Base-by-base conservation (phyloP, 1,139 yeast species). In the Pichia kudriavzevii region DNA sequence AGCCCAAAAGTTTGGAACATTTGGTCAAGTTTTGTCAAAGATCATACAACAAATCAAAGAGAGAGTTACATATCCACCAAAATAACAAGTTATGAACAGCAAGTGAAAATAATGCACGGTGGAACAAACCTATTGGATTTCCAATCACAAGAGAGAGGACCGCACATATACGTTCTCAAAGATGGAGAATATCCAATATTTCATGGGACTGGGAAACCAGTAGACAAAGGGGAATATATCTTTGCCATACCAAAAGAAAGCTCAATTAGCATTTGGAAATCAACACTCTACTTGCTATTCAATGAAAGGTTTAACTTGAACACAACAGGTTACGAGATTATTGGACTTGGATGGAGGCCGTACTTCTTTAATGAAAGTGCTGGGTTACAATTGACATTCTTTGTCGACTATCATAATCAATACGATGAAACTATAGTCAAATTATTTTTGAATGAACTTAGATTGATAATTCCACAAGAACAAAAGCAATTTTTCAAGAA, bases 311-410 rank as follows among this genome's bases (percentile, higher is more conserved):
- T 39, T 3, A 30, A 34, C 8, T 21, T 7, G 2, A 33, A 24
- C 13, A 12, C 17, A 3, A 10, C 20, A 2, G 27, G 19, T 3
- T 35, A 31, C 19, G 32, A 26, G 5, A 12, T 34, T 1, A 16
- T 24, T 14, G 43, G 43, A 5, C 7, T 30, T 14, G 24, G 35
- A 13, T 40, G 43, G 43, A 34, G 39, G 22, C 22, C 20, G 9
- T 32, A 28, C 13, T 9, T 4, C 2, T 24, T 7, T 11, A 21
- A 27, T 3, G 18, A 15, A 2, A 14, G 22, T 8, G 7, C 11
- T 7, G 43, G 41, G 3, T 40, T 24, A 14, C 35, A 37, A 17
- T 27, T 40, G 15, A 37, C 41, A 4, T 26, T 40, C 4, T 27
- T 31, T 22, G 34, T 40, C 9, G 32, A 40, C 8, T 39, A 37